Percentiles rank a stretch among this genome's conserved stretches.
phyloP scores from a whole-genome alignment of 164 flowering plant species.

The Vitis rupestris region DNA sequence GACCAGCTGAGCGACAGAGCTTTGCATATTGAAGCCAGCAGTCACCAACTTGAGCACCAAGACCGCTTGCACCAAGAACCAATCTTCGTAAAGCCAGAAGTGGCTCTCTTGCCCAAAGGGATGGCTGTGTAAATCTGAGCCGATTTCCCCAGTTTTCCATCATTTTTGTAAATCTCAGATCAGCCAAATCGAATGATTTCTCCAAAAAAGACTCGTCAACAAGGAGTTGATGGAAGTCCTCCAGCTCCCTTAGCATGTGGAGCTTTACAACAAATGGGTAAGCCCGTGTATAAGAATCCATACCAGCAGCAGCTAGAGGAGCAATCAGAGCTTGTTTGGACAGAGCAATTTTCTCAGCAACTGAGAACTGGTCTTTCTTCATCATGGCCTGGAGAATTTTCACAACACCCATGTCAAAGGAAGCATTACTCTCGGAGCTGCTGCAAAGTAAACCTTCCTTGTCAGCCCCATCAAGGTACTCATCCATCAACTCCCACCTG shows the following conservation, averaged over 20 bases:
- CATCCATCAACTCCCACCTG: slow-evolving; percentile 96
- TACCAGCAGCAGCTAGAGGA: slow-evolving; percentile 98
- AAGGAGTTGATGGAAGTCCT: slow-evolving; percentile 80
- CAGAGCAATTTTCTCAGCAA: slow-evolving; percentile 78
- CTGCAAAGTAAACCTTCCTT: slow-evolving; percentile 80
- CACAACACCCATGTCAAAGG: slow-evolving; percentile 93
- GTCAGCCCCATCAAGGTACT: slow-evolving; percentile 83
- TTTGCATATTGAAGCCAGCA: slow-evolving; percentile 99
- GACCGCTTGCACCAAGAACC: slow-evolving; percentile 82
- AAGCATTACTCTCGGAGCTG: slow-evolving; percentile 83
- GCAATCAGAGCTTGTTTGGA: slow-evolving; percentile 94
- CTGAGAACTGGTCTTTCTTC: slow-evolving; percentile 85
- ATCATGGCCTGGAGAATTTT: slow-evolving; percentile 92
- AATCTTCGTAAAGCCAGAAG: slow-evolving; percentile 87
- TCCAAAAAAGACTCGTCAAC: slow-evolving; percentile 76
- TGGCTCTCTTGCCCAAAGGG: slow-evolving; percentile 97
- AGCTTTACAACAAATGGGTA: slow-evolving; percentile 93
- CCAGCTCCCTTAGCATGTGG: slow-evolving; percentile 87
- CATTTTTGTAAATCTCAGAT: slow-evolving; percentile 53
- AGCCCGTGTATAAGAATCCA: slow-evolving; percentile 95
- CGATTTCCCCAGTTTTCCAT: slow-evolving; percentile 81
- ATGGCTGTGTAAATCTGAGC: slow-evolving; percentile 82
- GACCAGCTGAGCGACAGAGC: slow-evolving; percentile 96
- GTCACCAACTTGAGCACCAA: slow-evolving; percentile 76
- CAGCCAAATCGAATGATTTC: slow-evolving; percentile 56